Percentiles rank a stretch among this genome's conserved stretches.
phyloP scores from a whole-genome alignment of 257 asterid genomes.

The Prunella vulgaris region DNA sequence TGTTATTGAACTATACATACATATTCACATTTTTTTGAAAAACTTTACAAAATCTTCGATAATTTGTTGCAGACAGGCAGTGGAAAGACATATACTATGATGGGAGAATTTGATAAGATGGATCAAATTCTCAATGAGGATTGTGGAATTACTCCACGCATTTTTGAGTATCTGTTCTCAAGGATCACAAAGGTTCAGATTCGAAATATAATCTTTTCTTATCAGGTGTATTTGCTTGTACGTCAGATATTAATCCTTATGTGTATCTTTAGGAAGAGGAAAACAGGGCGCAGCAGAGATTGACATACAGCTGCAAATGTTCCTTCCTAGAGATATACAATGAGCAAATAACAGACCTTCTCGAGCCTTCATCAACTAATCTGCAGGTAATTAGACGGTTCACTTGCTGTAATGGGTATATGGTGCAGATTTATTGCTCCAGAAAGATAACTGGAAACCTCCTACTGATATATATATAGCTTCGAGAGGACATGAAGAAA shows the following conservation, averaged over 20 bases:
- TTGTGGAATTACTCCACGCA: slow-evolving; percentile 81
- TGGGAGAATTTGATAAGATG: slow-evolving; percentile 69
- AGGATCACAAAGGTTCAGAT: slow-evolving; percentile 65
- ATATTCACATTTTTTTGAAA: not conserved
- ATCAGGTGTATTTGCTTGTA: not conserved
- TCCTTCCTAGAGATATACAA: slow-evolving; percentile 87
- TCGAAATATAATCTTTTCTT: slow-evolving; percentile 3
- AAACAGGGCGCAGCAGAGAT: slow-evolving; percentile 53
- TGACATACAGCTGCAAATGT: slow-evolving; percentile 80
- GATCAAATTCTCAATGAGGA: slow-evolving; percentile 53
- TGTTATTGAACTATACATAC: not conserved
- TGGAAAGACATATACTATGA: slow-evolving; percentile 88
- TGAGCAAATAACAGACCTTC: slow-evolving; percentile 90
- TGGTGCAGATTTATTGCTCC: not conserved
- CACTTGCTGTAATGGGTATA: slow-evolving; percentile 6
- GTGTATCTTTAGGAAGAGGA: slow-evolving; percentile 57
- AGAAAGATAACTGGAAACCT: slow-evolving; percentile 3
- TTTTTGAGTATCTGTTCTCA: slow-evolving; percentile 63
- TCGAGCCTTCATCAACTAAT: slow-evolving; percentile 80
- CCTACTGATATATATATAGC: slow-evolving; percentile 36
- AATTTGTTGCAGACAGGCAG: slow-evolving; percentile 67
- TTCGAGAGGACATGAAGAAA: slow-evolving; percentile 79
- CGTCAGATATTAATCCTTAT: slow-evolving; percentile 16
- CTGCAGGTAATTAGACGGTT: slow-evolving; percentile 48
- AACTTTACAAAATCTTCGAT: not conserved